Evolutionary conservation across 352 stramenopile species (phyloP), one percentile per base, ranked within the genome.

Genomic region (Globisporangium nodosum): DNA sequence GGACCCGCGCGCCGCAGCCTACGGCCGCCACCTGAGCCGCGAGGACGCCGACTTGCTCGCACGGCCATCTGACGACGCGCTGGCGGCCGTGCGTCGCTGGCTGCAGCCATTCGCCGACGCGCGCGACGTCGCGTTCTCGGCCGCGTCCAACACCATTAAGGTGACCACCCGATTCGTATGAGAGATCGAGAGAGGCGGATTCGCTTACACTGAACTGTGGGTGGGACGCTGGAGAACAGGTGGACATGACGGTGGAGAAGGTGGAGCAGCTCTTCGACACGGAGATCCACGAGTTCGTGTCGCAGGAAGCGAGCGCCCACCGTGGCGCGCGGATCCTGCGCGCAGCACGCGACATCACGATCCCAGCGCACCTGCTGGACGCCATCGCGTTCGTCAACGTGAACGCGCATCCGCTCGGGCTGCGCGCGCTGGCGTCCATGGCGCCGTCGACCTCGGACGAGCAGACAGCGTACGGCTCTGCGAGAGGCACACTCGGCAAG

Each of bases 321-420:
- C 2, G 49, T 20, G 53, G 37, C 5, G 60, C 69, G 20, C 73
- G 72, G 5, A 47, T 91, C 27, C 53, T 91, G 48, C 73, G 77
- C 12, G 77, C 78, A 1, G 48, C 64, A 7, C 54, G 47, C 27
- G 48, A 61, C 3, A 52, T 88, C 16, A 40, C 37, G 3, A 59
- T 91, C 5, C 81, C 81, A 0, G 49, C 51, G 0, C 63, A 88
- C 46, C 48, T 89, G 18, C 52, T 74, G 6, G 49, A 56, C 9
- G 43, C 73, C 43, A 73, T 92, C 30, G 72, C 80, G 30, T 92
- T 84, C 63, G 50, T 92, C 40, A 92, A 73, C 55, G 61, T 89
- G 9, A 92, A 89, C 56, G 70, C 76, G 21, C 78, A 90, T 30
- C 82, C 82, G 13, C 51, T 92, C 13, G 56, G 66, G 9, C 65